Evolutionary conservation across 2,329 filamentous ascomycete genomes (phyloP), one percentile per base, ranked within the genome.

Genomic region (Penicillium sp.): DNA sequence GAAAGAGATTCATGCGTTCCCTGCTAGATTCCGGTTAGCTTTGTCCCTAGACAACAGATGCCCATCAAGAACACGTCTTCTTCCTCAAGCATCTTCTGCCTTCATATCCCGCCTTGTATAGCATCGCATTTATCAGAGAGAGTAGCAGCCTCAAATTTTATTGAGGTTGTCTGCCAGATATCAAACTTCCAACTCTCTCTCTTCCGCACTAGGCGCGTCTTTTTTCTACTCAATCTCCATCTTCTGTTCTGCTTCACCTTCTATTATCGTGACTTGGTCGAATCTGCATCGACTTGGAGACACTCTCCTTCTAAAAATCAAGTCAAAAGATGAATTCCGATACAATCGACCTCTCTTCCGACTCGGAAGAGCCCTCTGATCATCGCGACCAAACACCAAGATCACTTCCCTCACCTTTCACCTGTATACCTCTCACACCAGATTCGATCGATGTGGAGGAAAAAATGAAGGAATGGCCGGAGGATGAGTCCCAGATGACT

Each of bases 301-400:
- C 14, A 33, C 10, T 13, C 48, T 33, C n/a, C 1, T 13, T 35
- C 19, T 51, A 7, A 5, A 26, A n/a, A 33, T n/a, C 19, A 2
- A 51, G 10, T 25, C 19, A 45, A 6, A 19, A 14, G 11, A 57
- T 57, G 55, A 37, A 25, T 6, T 6, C 40, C 16, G 37, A 54
- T 3, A 48, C 52, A 10, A 45, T 55, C 28, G 55, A 54, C 26
- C n/a, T 58, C 10, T 37, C 28, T 49, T 26, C 30, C n/a, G 37
- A 35, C 14, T 22, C 33, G 11, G 35, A 42, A 46, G 19, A 35
- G 30, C 48, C 28, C 10, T 51, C n/a, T 48, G 14, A 30, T 46
- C 22, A 13, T 22, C 26, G n/a, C 45, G 26, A 26, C 4, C n/a
- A 30, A 11, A 26, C n/a, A 19, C 46, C 16, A 11, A 19, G 4